Base-by-base conservation (phyloP, 305 asterid species). In the Plantago coronopus region DNA sequence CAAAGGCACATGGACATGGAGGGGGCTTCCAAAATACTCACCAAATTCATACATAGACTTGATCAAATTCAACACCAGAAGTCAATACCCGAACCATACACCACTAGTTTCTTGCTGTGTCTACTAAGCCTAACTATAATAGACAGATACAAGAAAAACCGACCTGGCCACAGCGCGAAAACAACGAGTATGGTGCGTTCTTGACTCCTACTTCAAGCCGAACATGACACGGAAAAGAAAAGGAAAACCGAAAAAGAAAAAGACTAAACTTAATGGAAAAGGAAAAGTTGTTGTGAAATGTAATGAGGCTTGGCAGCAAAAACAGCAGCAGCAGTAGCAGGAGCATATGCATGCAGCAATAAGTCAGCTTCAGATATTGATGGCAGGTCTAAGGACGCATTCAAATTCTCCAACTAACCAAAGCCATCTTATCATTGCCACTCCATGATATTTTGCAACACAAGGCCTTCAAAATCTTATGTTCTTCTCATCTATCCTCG, bases 21-120 rank as follows among this genome's bases (percentile, higher is more conserved):
- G 5, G 31, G 5, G 2, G 12, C 11, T 49, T 46, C 44, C 34
- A 34, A 63, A 59, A 63, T 38, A 60, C 42, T 15, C 9, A 29
- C 49, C 31, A 59, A 68, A 31, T 54, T 17, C 23, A 49, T 60
- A n/a, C n/a, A n/a, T n/a, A n/a, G n/a, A n/a, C n/a, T n/a, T n/a
- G n/a, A n/a, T n/a, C 5, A 68, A 66, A 54, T 63, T 59, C 72
- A 67, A 25, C 3, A 67, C 70, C 65, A 75, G 82, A 90, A 90
- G 97, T 90, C 97, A 91, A 91, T 85, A 80, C 94, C 96, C 97
- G 96, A 91, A 88, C 96, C 97, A 79, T 73, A 78, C 87, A 81
- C 17, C 53, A 43, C 3, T 67, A 58, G 65, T 60, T n/a, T 66
- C 71, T 67, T 66, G 81, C 79, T 71, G 75, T 63, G 71, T 61